These are phyloP conservation scores for Acer negundo DNA, from an alignment of 345 rosid genomes.

Conservation along the genomic window DNA sequence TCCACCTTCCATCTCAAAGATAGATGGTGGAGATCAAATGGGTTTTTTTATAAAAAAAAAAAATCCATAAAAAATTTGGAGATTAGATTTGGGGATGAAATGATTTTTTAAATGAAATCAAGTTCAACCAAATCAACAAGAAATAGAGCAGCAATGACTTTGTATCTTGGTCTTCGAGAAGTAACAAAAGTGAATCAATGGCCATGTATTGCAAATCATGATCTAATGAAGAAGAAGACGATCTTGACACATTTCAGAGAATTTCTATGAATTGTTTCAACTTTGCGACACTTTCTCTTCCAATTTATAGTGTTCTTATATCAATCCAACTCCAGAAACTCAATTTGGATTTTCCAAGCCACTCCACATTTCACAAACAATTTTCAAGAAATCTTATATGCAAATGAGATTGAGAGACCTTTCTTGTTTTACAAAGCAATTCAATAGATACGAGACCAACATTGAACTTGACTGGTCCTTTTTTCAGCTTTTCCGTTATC, in stretches of 20 bases:
- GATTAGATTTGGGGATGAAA: too few relatives aligned
- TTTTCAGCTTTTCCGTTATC: constrained; percentile 75
- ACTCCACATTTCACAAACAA: constrained; percentile 59
- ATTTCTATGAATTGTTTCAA: constrained; percentile 42
- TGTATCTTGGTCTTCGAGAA: constrained; percentile 65
- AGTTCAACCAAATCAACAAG: constrained; percentile 71
- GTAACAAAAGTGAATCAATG: constrained; percentile 59
- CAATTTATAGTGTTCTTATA: constrained; percentile 57
- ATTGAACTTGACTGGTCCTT: constrained; percentile 77
- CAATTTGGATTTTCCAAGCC: constrained; percentile 58
- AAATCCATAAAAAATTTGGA: too few relatives aligned
- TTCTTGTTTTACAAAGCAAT: constrained; percentile 61
- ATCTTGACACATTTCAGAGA: constrained; percentile 64
- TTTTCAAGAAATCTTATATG: constrained; percentile 45
- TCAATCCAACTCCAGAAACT: constrained; percentile 58
- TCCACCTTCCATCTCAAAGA: too few relatives aligned
- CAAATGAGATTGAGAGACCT: constrained; percentile 52
- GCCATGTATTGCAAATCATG: constrained; percentile 59
- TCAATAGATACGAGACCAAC: constrained; percentile 65
- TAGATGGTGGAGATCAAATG: too few relatives aligned
- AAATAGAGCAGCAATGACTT: constrained; percentile 44
- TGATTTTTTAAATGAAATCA: not conserved
- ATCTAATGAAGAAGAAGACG: constrained; percentile 38
- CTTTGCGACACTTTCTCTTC: constrained; percentile 52
- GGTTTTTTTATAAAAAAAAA: too few relatives aligned